These are phyloP conservation scores for Ehretia macrophylla DNA, from an alignment of 257 asterid species.

Conservation along the genomic window DNA sequence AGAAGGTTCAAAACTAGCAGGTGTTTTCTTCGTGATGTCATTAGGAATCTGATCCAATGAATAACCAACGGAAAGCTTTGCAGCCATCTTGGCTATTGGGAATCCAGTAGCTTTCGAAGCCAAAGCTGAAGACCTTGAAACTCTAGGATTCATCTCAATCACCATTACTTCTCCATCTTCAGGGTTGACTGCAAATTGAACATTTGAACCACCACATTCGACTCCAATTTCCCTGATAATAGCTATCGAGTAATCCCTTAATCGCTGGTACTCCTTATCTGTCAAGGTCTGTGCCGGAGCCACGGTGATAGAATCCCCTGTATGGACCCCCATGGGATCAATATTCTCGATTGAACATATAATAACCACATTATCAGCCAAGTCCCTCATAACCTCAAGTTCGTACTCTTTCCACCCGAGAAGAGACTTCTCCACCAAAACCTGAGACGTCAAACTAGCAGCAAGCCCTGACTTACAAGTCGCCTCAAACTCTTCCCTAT, in stretches of 20 bases:
- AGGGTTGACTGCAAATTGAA: slow-evolving; percentile 94
- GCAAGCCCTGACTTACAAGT: slow-evolving; percentile 93
- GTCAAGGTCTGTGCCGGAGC: slow-evolving; percentile 99
- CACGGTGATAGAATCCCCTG: slow-evolving; percentile 96
- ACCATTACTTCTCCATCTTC: slow-evolving; percentile 97
- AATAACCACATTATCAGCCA: slow-evolving; percentile 98
- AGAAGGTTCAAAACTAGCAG: slow-evolving; percentile 99
- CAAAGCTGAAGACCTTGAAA: slow-evolving; percentile 92
- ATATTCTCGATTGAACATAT: slow-evolving; percentile 97
- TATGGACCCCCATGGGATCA: slow-evolving; percentile 97
- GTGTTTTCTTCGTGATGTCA: slow-evolving; percentile 94
- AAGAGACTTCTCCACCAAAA: slow-evolving; percentile 90
- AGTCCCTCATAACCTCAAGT: slow-evolving; percentile 96
- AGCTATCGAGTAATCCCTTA: slow-evolving; percentile 94
- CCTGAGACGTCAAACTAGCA: slow-evolving; percentile 92
- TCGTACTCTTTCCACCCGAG: slow-evolving; percentile 99
- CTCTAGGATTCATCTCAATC: slow-evolving; percentile 98
- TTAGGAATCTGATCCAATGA: slow-evolving; percentile 95
- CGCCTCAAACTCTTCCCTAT: slow-evolving; percentile 88
- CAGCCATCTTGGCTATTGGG: slow-evolving; percentile 99
- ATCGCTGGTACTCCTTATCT: slow-evolving; percentile 89
- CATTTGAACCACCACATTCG: slow-evolving; percentile 98
- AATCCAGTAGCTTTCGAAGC: slow-evolving; percentile 99
- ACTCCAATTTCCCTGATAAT: slow-evolving; percentile 98
- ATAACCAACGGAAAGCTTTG: slow-evolving; percentile 92